Base-by-base conservation (phyloP, 495 filamentous ascomycete genomes). In the Viridothelium virens region DNA sequence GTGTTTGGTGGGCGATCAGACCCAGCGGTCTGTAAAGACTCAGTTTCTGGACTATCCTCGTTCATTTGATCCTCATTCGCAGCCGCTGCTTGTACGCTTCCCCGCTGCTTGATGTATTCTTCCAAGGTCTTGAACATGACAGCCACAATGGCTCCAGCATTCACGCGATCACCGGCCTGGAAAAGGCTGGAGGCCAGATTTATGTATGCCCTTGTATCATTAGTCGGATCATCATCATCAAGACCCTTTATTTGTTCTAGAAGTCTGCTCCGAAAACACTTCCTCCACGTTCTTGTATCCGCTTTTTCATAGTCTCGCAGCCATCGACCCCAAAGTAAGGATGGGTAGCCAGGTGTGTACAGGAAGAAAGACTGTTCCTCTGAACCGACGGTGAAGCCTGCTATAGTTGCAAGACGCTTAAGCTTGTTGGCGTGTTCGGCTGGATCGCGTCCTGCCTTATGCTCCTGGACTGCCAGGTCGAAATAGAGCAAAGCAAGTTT, bases 201-300 rank as follows among this genome's bases (percentile, higher is more conserved):
- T 3, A n/a, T 25, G 18, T n/a, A 53, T 53, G 47, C n/a, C 18
- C 3, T 18, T 3, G 47, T 53, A 18, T 53, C 47, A 53, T 53
- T 53, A 3, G 47, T 12, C 10, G 47, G 47, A 53, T 53, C 47
- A 53, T 53, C 47, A 25, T 53, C 47, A n/a, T 53, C 47, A 18
- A 53, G 47, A n/a, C 47, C 47, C 47, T 11, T 53, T n/a, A 53
- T 53, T 53, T 53, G 47, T 18, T 53, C 47, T 3, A 53, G 47
- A 25, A 53, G 5, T 18, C 47, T 53, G 10, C 7, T 3, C n/a
- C 47, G 5, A 18, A 53, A 53, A n/a, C 47, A 53, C 47, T 53
- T 53, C 18, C n/a, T 53, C 47, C 47, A 53, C 6, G 18, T 25
- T 3, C 3, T n/a, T 3, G 47, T 53, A 6, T 18, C 16, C 9